Percentiles rank a stretch among this genome's conserved stretches.
phyloP scores from a whole-genome alignment of 805 yeast species.

The Saturnispora hagleri region DNA sequence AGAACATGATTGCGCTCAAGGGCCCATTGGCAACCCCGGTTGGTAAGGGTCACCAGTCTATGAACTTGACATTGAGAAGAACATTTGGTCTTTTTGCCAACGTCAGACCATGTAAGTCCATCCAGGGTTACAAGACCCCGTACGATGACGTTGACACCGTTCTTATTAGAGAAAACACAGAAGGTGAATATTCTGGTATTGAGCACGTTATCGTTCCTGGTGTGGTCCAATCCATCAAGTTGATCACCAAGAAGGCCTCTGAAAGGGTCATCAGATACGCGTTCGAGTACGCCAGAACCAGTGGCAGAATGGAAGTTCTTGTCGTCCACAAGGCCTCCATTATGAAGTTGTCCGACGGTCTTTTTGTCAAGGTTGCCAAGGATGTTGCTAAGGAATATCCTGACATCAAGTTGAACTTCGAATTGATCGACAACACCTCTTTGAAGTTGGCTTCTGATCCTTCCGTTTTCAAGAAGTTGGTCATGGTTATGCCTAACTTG shows the following conservation, averaged over 20 bases:
- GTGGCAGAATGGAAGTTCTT: constrained; percentile 77
- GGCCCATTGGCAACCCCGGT: constrained; percentile 99
- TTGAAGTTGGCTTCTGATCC: constrained; percentile 88
- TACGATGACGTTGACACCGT: constrained; percentile 87
- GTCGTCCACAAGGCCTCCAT: constrained; percentile 98
- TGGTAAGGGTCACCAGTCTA: constrained; percentile 96
- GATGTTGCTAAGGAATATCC: constrained; percentile 89
- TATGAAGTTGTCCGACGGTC: constrained; percentile 97
- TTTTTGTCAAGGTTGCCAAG: constrained; percentile 85
- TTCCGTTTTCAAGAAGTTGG: constrained; percentile 73
- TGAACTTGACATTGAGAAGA: constrained; percentile 95
- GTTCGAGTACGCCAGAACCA: constrained; percentile 87
- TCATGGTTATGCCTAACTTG: constrained; percentile 96
- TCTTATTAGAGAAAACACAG: constrained; percentile 97
- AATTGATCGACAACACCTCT: constrained; percentile 92
- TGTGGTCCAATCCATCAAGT: constrained; percentile 94
- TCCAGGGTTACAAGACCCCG: constrained; percentile 89
- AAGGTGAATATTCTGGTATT: constrained; percentile 98
- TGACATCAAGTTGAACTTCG: constrained; percentile 72
- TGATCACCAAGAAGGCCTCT: constrained; percentile 93
- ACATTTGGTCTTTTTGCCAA: constrained; percentile 94
- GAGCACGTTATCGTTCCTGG: constrained; percentile 98
- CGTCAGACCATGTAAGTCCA: constrained; percentile 92
- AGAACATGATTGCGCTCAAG: constrained; percentile 89
- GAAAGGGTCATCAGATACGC: constrained; percentile 96